Evolutionary conservation across 2,329 filamentous ascomycete species (phyloP), one percentile per base, ranked within the genome.

Genomic region (Exophiala aquamarina): DNA sequence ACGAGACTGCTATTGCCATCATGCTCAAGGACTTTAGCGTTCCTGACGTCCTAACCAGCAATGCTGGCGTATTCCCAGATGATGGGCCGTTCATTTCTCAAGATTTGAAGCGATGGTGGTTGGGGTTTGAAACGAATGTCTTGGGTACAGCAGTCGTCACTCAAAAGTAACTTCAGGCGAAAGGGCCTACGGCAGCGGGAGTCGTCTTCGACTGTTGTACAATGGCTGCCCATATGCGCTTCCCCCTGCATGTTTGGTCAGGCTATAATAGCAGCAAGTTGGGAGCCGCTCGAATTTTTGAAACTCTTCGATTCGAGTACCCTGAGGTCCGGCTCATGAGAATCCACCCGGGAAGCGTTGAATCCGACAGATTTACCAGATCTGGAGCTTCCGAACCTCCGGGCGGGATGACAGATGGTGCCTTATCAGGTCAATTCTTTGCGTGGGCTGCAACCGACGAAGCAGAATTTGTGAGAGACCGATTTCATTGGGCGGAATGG

Each of bases 91-190:
- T 60, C 0, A 40, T 74, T 4, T 63, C 70, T 1, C 55, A 58
- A 1, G 60, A 71, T n/a, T 62, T 65, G 2, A 47, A 47, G 2
- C 57, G 59, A 2, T 73, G 65, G 63, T 72, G 67, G 67, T 60
- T 65, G 15, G 68, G 66, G 0, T 71, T 66, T 59, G 67, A 72
- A 31, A 64, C 77, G 26, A 81, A 80, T 54, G 28, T 79, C 6
- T 65, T 68, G n/a, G 78, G 76, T 14, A 31, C 31, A 19, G 26
- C 26, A 11, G 36, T n/a, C 10, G 23, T 43, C 4, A 43, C 41
- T 3, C 66, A 69, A 10, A 63, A 68, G 0, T 72, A 77, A 31
- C 55, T 78, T 3, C 73, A 38, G n/a, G 35, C 73, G 1, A 33
- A 33, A 14, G 23, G 41, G 11, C 13, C 13, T 18, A 14, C 5